These are phyloP conservation scores for Scortechinia acanthostroma DNA, from an alignment of 2,329 filamentous ascomycete species.

Conservation along the genomic window DNA sequence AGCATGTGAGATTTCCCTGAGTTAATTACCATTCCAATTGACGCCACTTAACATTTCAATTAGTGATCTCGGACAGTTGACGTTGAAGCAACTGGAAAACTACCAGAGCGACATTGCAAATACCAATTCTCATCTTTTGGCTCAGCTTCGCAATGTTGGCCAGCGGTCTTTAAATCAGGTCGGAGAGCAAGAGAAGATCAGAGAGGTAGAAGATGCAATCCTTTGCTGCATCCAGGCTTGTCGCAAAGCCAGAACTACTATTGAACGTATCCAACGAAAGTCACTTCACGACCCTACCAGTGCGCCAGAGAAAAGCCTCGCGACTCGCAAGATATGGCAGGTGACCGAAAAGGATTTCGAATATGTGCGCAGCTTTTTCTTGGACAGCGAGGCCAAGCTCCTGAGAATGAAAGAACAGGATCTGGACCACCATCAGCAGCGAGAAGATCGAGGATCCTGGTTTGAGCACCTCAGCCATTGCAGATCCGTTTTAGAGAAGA, in stretches of 20 bases:
- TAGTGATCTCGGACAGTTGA: background rate
- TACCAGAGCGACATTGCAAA: background rate
- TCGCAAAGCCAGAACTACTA: background rate
- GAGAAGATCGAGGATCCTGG: background rate
- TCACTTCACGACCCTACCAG: background rate
- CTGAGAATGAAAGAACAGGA: conserved; percentile 1
- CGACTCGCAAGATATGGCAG: background rate
- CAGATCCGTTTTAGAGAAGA: background rate
- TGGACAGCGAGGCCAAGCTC: background rate
- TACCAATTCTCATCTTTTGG: background rate
- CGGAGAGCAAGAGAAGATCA: background rate
- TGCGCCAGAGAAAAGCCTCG: background rate
- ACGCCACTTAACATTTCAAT: background rate
- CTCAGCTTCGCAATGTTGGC: background rate
- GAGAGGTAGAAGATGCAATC: background rate
- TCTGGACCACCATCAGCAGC: background rate
- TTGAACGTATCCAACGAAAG: background rate
- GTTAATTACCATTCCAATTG: background rate
- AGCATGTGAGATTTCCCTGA: background rate
- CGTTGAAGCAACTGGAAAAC: background rate
- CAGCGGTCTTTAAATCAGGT: background rate
- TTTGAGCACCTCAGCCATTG: no score
- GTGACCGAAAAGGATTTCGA: background rate
- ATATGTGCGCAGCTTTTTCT: background rate
- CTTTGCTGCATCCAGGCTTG: background rate